Evolutionary conservation across 129 eudicot genomes (phyloP).

Genomic region (Dittrichia graveolens): DNA sequence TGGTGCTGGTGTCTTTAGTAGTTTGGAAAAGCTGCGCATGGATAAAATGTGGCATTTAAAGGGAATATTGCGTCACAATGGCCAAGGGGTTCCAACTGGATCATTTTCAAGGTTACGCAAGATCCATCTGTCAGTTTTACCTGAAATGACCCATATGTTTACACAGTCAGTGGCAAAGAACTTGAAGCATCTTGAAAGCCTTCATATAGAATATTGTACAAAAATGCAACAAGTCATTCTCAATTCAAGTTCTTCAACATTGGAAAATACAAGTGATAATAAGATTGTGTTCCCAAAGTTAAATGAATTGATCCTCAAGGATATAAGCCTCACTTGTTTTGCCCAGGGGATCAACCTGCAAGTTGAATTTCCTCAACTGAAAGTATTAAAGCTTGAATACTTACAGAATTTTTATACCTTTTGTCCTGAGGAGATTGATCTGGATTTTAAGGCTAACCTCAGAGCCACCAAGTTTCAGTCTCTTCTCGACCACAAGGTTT

Average conservation of each 20-base stretch:
- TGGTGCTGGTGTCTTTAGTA: slow-evolving; percentile 27
- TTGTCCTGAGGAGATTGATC: slow-evolving; percentile 41
- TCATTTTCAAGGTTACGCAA: slow-evolving; percentile 38
- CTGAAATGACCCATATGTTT: slow-evolving; percentile 38
- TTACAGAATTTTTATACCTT: slow-evolving; percentile 33
- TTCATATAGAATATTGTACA: slow-evolving; percentile 33
- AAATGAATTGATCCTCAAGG: slow-evolving; percentile 19
- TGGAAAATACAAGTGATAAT: slow-evolving; percentile 20
- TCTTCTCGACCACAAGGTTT: slow-evolving; percentile 39
- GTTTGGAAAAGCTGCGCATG: slow-evolving; percentile 32
- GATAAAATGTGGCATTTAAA: slow-evolving; percentile 38
- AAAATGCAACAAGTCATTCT: slow-evolving; percentile 37
- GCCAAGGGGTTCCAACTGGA: slow-evolving; percentile 31
- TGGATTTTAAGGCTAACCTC: slow-evolving; percentile 23
- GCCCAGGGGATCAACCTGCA: slow-evolving; percentile 37
- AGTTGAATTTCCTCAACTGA: slow-evolving; percentile 37
- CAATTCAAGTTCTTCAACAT: slow-evolving; percentile 22
- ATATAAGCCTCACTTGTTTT: slow-evolving; percentile 33
- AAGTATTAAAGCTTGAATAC: slow-evolving; percentile 36
- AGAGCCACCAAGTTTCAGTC: slow-evolving; percentile 23
- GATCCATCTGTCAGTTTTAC: slow-evolving; percentile 38
- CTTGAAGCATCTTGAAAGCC: slow-evolving; percentile 38
- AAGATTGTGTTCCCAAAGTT: slow-evolving; percentile 37
- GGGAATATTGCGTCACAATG: slow-evolving; percentile 31
- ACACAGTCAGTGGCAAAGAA: slow-evolving; percentile 32